Evolutionary conservation across 1,284 basidiomycete genomes (phyloP), one percentile per base, ranked within the genome.

Genomic region (Melampsora abietis-canadensis): DNA sequence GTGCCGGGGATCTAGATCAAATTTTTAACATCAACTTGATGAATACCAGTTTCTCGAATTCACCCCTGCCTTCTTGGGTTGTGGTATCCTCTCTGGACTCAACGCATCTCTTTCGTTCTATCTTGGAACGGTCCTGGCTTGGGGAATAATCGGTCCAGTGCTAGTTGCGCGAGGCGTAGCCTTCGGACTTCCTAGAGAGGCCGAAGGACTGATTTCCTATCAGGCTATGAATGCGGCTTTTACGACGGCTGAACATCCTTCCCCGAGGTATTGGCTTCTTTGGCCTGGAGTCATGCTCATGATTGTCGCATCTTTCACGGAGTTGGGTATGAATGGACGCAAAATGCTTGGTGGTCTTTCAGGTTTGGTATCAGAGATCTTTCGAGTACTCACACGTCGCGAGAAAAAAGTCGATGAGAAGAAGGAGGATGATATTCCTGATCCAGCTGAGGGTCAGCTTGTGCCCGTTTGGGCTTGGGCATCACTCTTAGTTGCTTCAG

Each of bases 91-190:
- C 66, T 86, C 85, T 75, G 88, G 88, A 67, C 81, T 88, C 78
- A 89, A 89, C 77, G 86, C 88, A 4, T 87, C 85, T 60, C 87
- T 85, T 83, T 87, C 87, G 78, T 89, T 88, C 84, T 83, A 87
- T 64, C 85, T 84, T 67, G 87, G 87, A 62, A 82, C 84, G 14
- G 80, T 89, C 68, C 84, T 89, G 37, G 86, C 87, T 5, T 89
- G 87, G 87, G 87, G 86, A 70, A 85, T 89, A 79, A 87, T 89
- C 66, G 85, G 86, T 2, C 88, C 88, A 7, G 81, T 85, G 4
- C 82, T 88, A 69, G 83, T 88, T 57, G 84, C 84, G 77, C 85
- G 84, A 69, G 87, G 87, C 10, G 80, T 84, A 70, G 51, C 78
- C 78, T 66, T 79, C 79, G 75, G 77, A 73, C 57, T 73, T 54